Percentiles rank a stretch among this genome's conserved stretches.
These are phyloP conservation scores for slime mould (Dictyostelium discoideum) DNA, from an alignment of 78 protist species.

Conservation along the genomic window DNA sequence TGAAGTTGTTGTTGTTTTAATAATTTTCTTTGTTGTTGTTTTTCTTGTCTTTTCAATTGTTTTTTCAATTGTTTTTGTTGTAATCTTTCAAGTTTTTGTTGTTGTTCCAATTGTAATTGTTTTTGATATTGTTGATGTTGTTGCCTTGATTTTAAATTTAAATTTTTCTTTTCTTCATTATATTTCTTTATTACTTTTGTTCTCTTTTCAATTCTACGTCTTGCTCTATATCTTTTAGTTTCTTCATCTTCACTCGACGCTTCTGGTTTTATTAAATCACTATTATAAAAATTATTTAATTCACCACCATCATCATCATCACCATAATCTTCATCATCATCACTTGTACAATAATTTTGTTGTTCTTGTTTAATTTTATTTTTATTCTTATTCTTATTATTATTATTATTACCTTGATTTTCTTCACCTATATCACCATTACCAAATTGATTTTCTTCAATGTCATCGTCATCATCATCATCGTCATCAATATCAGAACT, in stretches of 20 bases:
- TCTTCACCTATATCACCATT: background rate
- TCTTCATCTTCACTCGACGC: constrained; percentile 13
- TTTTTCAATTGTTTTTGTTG: background rate
- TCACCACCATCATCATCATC: constrained; percentile 6
- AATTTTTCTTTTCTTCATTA: background rate
- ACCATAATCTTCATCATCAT: background rate
- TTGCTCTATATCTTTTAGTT: background rate
- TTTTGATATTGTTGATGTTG: background rate
- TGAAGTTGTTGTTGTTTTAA: background rate
- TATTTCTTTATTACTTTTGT: background rate
- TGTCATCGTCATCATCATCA: background rate
- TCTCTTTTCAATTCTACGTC: background rate
- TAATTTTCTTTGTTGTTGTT: background rate
- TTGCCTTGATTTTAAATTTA: background rate
- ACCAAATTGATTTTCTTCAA: background rate
- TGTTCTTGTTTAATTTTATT: background rate
- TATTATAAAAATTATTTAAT: background rate
- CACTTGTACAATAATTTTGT: background rate
- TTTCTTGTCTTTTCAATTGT: background rate
- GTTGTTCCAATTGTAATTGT: background rate
- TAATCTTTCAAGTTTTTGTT: background rate
- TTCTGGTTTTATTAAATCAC: background rate
- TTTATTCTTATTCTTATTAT: background rate
- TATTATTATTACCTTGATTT: background rate
- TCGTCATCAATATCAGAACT: background rate